Evolutionary conservation across 2,329 filamentous ascomycete genomes (phyloP), one percentile per base, ranked within the genome.

Genomic region (Sporothrix protearum): DNA sequence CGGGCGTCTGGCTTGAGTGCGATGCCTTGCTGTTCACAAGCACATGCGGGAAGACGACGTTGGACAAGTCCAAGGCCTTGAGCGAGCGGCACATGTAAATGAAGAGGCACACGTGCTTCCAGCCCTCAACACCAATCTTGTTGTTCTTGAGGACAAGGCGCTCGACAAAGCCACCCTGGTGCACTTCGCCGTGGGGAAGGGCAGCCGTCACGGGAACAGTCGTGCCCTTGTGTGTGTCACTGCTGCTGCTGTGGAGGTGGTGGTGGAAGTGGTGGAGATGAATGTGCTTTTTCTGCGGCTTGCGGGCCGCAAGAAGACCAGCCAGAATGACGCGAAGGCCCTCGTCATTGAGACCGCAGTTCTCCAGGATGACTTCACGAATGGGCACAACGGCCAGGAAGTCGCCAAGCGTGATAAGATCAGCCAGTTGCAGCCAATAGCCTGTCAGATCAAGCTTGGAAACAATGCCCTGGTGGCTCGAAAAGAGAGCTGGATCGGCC

Each of bases 301-400:
- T 88, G 77, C 91, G 96, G 2, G 92, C 91, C 2, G 94, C 92
- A 7, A 97, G 83, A 1, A 99, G 84, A 3, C 93, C 95, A 0
- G 94, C 93, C 10, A 99, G 86, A 55, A 98, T 89, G 22, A 97
- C 91, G 22, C 96, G 88, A 7, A 97, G 84, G 3, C 93, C 93
- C 79, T 97, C 94, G 76, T 98, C 94, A 0, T 87, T 92, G 49
- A 99, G 82, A 6, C 93, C 92, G 73, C 93, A 95, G 78, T 96
- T 93, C 77, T 97, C 94, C 70, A 98, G 82, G 7, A 96, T 85
- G 0, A 99, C 82, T 77, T 96, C 93, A 75, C 92, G 91, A 2
- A 98, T 90, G 0, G 96, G 95, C 0, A 98, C 95, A 7, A 99
- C 89, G 5, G 96, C 95, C 53, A 99, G 85, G 84, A 95, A 99